These are phyloP conservation scores for Claviceps arundinis DNA, from an alignment of 2,329 filamentous ascomycete species.

Conservation along the genomic window DNA sequence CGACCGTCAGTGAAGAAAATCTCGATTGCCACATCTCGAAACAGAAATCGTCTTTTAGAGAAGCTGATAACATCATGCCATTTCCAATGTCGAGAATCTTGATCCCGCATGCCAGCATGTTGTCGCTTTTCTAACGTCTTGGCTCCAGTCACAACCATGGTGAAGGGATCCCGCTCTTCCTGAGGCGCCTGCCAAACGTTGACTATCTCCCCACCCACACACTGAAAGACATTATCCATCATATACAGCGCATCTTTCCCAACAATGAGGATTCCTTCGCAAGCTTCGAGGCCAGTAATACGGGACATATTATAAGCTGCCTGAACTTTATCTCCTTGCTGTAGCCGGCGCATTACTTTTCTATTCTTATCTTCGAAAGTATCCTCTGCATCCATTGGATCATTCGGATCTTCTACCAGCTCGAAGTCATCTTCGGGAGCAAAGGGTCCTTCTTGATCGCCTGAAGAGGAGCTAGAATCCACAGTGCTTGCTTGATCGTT, in stretches of 20 bases:
- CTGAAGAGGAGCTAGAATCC: slow-evolving; percentile 13
- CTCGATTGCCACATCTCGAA: slow-evolving; percentile 92
- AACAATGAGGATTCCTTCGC: slow-evolving; percentile 84
- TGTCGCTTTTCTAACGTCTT: slow-evolving; percentile 48
- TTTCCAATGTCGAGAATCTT: slow-evolving; percentile 80
- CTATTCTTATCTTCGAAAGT: slow-evolving; percentile 95
- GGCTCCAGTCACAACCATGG: slow-evolving; percentile 73
- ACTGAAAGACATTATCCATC: slow-evolving; percentile 92
- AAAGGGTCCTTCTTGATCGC: slow-evolving; percentile 12
- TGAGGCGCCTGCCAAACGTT: slow-evolving; percentile 87
- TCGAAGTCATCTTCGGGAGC: slow-evolving; percentile 80
- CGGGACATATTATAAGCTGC: slow-evolving; percentile 91
- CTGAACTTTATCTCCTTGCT: slow-evolving; percentile 83
- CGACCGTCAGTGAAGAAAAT: slow-evolving; percentile 94
- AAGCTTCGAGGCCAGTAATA: slow-evolving; percentile 84
- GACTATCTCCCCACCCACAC: slow-evolving; percentile 89
- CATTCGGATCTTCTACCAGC: slow-evolving; percentile 84
- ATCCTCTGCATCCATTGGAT: slow-evolving; percentile 58
- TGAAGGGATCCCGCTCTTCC: slow-evolving; percentile 89
- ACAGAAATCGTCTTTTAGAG: slow-evolving; percentile 88
- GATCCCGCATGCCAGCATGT: slow-evolving; percentile 44
- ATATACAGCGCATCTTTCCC: slow-evolving; percentile 89
- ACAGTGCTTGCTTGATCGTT: slow-evolving; percentile 8
- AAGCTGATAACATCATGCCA: slow-evolving; percentile 93
- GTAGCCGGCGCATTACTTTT: slow-evolving; percentile 88